Evolutionary conservation across 2,329 filamentous ascomycete species (phyloP).

Genomic region (Hypocrella siamensis): DNA sequence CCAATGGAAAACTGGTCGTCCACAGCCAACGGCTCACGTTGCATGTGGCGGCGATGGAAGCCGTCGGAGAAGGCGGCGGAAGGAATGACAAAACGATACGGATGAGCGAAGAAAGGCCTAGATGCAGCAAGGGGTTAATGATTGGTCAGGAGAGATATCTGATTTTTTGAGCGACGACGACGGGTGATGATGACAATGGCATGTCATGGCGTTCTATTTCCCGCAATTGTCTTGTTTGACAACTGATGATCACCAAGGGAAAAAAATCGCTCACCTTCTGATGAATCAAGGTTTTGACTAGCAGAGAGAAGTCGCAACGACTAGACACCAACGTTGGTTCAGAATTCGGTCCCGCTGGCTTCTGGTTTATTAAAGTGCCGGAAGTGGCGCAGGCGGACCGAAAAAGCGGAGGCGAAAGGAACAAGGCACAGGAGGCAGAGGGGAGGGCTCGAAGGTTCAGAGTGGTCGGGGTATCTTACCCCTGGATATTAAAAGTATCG

Average conservation of each 20-base stretch:
- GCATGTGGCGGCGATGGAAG: background rate
- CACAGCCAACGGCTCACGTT: no score
- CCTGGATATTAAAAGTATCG: no score
- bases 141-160: slow-evolving; percentile 4
- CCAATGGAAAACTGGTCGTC: background rate
- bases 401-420: slow-evolving; percentile 4
- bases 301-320: background rate
- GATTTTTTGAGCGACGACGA: background rate
- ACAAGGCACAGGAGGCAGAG: no score
- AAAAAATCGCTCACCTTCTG: no score
- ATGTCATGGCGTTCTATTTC: background rate
- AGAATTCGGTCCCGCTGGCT: slow-evolving; percentile 1
- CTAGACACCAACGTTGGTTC: background rate
- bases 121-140: background rate
- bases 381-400: slow-evolving; percentile 8
- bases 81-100: background rate
- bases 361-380: slow-evolving; percentile 2
- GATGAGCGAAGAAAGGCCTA: background rate
- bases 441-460: no score
- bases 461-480: no score
- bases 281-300: no score
- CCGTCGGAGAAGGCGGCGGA: slow-evolving; percentile 1
- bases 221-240: no score
- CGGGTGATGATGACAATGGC: no score
- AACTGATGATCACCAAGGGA: no score